phyloP scores from a whole-genome alignment of 75 land plant species.

The Azolla pinnata region DNA sequence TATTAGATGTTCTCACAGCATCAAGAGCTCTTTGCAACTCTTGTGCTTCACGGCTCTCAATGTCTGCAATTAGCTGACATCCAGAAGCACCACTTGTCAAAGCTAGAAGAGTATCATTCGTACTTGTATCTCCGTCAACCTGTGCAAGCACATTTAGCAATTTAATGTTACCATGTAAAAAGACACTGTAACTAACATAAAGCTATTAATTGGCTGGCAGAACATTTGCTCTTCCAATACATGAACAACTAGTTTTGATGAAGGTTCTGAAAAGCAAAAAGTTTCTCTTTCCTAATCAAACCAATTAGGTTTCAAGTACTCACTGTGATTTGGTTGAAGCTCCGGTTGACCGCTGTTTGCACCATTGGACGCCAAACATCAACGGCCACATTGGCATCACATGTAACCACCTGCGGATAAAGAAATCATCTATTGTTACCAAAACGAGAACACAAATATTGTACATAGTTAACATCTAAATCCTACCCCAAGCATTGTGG shows the following conservation, averaged over 20 bases:
- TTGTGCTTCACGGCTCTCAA: slow-evolving; percentile 50
- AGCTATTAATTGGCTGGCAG: not conserved
- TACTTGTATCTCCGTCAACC: slow-evolving; percentile 99
- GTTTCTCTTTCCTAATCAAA: not conserved
- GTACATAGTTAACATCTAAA: too few species aligned
- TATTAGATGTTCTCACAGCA: slow-evolving; percentile 45
- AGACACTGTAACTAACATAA: too few species aligned
- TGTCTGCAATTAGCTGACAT: slow-evolving; percentile 36
- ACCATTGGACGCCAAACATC: slow-evolving; percentile 84
- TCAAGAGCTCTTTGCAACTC: slow-evolving; percentile 87
- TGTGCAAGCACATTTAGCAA: too few species aligned
- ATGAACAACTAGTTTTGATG: too few species aligned
- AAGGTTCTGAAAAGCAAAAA: too few species aligned
- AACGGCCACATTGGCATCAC: slow-evolving; percentile 69
- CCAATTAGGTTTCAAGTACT: slow-evolving; percentile 1
- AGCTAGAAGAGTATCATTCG: slow-evolving; percentile 86
- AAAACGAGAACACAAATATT: too few species aligned
- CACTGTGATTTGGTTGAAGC: slow-evolving; percentile 96
- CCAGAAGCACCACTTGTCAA: slow-evolving; percentile 86
- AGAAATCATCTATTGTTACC: too few species aligned
- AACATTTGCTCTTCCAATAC: not conserved
- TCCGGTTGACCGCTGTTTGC: slow-evolving; percentile 57
- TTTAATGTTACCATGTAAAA: too few species aligned
- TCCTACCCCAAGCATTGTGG: slow-evolving; percentile 94
- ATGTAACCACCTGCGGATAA: slow-evolving; percentile 65